Percentiles rank a stretch among this genome's conserved stretches.
Conservation (phyloP, 2,329 filamentous ascomycete species). For the Mycosphaerella arachidis region DNA sequence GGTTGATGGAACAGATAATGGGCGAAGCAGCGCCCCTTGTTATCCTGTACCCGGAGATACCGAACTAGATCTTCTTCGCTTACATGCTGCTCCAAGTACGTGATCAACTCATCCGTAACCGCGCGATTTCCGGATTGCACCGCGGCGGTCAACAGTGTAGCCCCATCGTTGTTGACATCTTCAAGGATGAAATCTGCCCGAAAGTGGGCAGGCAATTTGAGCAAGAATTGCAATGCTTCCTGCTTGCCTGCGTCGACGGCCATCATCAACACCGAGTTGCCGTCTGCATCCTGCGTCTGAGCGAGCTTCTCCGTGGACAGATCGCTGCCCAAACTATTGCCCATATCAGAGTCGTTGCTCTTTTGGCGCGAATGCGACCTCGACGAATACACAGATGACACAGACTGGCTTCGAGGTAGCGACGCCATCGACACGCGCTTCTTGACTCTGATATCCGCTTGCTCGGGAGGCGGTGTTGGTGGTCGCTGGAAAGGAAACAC, state of each 20-base stretch:
- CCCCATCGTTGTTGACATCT: conserved; percentile 85
- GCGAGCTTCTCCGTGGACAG: conserved; percentile 74
- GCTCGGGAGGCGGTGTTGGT: conserved; percentile 43
- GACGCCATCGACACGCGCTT: conserved; percentile 82
- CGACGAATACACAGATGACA: conserved; percentile 71
- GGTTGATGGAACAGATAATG: conserved; percentile 96
- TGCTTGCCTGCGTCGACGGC: conserved; percentile 57
- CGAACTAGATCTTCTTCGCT: conserved; percentile 54
- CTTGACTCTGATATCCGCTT: conserved; percentile 57
- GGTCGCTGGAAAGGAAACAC: conserved; percentile 85
- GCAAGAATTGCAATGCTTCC: conserved; percentile 70
- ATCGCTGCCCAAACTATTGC: conserved; percentile 57
- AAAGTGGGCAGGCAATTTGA: conserved; percentile 74
- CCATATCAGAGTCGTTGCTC: conserved; percentile 69
- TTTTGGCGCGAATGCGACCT: conserved; percentile 69
- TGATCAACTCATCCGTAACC: conserved; percentile 69
- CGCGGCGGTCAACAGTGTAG: conserved; percentile 82
- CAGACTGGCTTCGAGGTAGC: conserved; percentile 68
- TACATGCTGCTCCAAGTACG: conserved; percentile 58
- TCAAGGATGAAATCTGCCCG: conserved; percentile 66
- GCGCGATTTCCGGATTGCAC: conserved; percentile 76
- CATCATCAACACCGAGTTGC: conserved; percentile 72
- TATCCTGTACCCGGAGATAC: conserved; percentile 75
- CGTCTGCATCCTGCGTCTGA: conserved; percentile 63
- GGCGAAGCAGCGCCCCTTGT: conserved; percentile 80